Conservation (phyloP, 2,329 filamentous ascomycete species). For the Metarhizium rileyi region DNA sequence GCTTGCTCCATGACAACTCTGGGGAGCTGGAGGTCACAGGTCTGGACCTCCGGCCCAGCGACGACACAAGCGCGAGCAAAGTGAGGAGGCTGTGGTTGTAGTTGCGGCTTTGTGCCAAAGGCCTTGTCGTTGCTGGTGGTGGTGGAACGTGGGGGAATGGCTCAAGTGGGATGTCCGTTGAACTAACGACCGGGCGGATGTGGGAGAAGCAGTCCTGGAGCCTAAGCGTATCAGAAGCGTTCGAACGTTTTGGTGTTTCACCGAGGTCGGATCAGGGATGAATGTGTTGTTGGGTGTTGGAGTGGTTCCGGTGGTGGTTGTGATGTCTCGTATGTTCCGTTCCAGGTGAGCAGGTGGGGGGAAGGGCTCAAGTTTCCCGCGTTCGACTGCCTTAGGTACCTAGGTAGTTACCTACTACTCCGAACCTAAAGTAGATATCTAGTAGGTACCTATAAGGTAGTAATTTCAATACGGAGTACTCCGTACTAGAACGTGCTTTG, state of each 20-base stretch:
- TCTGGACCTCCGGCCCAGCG: conserved; percentile 4
- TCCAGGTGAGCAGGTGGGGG: too few species aligned
- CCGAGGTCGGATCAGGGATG: background rate
- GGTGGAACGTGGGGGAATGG: too few species aligned
- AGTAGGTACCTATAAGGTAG: too few species aligned
- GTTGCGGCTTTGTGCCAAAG: background rate
- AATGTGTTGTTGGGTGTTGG: background rate
- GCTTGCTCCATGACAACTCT: conserved; percentile 58
- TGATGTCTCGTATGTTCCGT: too few species aligned
- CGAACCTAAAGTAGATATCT: too few species aligned
- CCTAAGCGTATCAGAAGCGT: conserved; percentile 6
- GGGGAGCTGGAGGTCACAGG: conserved; percentile 1
- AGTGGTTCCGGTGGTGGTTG: background rate
- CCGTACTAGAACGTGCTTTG: background rate
- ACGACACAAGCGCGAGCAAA: background rate
- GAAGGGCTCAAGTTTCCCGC: too few species aligned
- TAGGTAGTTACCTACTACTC: too few species aligned
- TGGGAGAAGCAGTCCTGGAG: background rate
- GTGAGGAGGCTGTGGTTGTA: background rate
- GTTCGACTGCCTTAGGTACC: too few species aligned
- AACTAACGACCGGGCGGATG: background rate
- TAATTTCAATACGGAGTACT: too few species aligned
- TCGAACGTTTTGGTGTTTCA: conserved; percentile 8
- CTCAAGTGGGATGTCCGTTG: background rate
- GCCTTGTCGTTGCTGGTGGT: background rate